Evolutionary conservation across 768 basidiomycete genomes (phyloP).

Genomic region (Agaricus bisporus): DNA sequence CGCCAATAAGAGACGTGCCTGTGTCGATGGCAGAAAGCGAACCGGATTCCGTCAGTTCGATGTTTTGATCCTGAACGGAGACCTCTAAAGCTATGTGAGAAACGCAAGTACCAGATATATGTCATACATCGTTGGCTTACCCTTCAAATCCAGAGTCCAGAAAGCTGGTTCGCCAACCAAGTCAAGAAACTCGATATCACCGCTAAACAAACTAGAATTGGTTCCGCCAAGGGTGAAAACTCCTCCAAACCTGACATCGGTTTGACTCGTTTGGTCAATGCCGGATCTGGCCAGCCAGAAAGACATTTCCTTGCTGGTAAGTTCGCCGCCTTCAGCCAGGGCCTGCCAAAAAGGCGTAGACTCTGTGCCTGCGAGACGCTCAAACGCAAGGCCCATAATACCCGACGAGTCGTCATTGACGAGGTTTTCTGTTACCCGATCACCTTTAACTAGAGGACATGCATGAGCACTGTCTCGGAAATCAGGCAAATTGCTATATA

Average conservation of each 20-base stretch:
- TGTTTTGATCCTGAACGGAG: conserved; percentile 48
- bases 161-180: conserved; percentile 35
- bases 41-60: conserved; percentile 33
- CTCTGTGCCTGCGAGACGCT: conserved; percentile 47
- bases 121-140: conserved; percentile 27
- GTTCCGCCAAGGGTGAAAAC: conserved; percentile 69
- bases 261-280: conserved; percentile 20
- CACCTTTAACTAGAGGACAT: conserved; percentile 48
- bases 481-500: background rate
- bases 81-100: conserved; percentile 34
- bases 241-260: conserved; percentile 49
- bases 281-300: conserved; percentile 59
- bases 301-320: conserved; percentile 49
- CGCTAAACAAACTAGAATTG: conserved; percentile 53
- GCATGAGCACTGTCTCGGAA: conserved; percentile 2
- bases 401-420: conserved; percentile 52
- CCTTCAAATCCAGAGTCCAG: conserved; percentile 53
- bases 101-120: background rate
- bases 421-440: conserved; percentile 37
- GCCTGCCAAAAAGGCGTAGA: conserved; percentile 64
- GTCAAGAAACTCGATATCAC: conserved; percentile 60
- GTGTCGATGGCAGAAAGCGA: conserved; percentile 81
- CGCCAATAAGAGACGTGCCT: conserved; percentile 91
- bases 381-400: conserved; percentile 73
- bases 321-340: conserved; percentile 32